These are phyloP conservation scores for Cytospora schulzeri DNA, from an alignment of 2,329 filamentous ascomycete genomes.

Conservation along the genomic window DNA sequence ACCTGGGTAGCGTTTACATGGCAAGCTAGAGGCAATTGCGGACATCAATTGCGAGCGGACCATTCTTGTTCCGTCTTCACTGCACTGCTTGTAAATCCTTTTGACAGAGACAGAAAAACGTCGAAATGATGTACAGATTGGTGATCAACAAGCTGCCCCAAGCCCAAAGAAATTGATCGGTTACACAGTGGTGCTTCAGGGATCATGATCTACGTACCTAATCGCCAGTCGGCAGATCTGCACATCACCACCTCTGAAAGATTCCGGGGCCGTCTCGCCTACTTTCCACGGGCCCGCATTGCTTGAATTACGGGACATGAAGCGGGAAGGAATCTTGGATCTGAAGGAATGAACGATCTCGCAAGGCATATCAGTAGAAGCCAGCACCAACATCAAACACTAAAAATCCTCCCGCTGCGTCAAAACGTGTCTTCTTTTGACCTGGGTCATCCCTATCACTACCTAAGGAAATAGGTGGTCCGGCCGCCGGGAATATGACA, in stretches of 20 bases:
- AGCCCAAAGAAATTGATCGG: background rate
- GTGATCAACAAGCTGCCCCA: background rate
- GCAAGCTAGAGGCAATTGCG: too few relatives aligned
- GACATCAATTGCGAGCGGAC: background rate
- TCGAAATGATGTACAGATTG: background rate
- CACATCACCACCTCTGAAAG: background rate
- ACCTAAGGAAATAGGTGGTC: too few relatives aligned
- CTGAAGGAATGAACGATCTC: background rate
- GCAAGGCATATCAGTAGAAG: slow-evolving; percentile 1
- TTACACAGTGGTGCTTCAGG: background rate
- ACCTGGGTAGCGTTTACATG: background rate
- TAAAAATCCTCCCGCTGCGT: slow-evolving; percentile 15
- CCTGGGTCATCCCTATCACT: background rate
- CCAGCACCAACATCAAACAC: slow-evolving; percentile 9
- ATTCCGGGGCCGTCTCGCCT: background rate
- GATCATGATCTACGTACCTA: background rate
- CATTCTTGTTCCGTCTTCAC: background rate
- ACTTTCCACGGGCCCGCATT: slow-evolving; percentile 1
- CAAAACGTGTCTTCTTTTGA: background rate
- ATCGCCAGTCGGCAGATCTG: background rate
- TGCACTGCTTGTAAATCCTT: background rate
- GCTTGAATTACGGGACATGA: background rate
- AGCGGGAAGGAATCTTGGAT: slow-evolving; percentile 16
- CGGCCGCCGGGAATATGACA: too few relatives aligned
- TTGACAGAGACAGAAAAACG: background rate